These are phyloP conservation scores for Adansonia rubrostipa DNA, from an alignment of 441 rosid species.

Conservation along the genomic window DNA sequence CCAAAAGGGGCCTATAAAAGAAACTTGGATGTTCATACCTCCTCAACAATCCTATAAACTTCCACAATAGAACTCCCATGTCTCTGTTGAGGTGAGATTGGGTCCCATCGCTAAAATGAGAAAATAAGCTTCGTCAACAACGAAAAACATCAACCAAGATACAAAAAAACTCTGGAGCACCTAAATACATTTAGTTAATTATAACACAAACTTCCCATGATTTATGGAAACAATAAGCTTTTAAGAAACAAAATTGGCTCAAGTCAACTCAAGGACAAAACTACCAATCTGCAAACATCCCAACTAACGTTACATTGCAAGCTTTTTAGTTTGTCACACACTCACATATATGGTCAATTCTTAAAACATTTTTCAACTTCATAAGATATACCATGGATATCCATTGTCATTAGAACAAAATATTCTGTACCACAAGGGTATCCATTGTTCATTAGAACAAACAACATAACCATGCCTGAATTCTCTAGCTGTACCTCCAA, in stretches of 20 bases:
- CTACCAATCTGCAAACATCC: neutral
- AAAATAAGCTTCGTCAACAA: conserved; percentile 9
- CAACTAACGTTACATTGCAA: neutral
- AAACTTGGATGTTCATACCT: conserved; percentile 52
- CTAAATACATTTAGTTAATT: neutral
- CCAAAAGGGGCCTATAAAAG: neutral
- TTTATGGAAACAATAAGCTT: neutral
- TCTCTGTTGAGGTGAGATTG: conserved; percentile 94
- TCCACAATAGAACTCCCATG: conserved; percentile 97
- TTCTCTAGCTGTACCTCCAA: conserved; percentile 16
- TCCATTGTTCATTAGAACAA: neutral
- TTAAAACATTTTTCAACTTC: conserved; percentile 12
- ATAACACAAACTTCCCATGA: conserved; percentile 10
- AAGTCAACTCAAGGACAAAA: neutral
- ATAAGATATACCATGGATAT: conserved; percentile 4
- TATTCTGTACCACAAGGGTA: neutral
- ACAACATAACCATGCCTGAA: conserved; percentile 16
- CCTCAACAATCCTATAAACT: conserved; percentile 95
- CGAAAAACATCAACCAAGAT: neutral
- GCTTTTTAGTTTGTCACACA: conserved; percentile 13
- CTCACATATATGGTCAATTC: conserved; percentile 11
- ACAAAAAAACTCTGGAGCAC: neutral
- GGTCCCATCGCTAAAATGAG: conserved; percentile 80
- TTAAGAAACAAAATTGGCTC: neutral
- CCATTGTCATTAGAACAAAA: neutral